Evolutionary conservation across 2,329 filamentous ascomycete species (phyloP).

Genomic region (Leptosphaerulina australis): DNA sequence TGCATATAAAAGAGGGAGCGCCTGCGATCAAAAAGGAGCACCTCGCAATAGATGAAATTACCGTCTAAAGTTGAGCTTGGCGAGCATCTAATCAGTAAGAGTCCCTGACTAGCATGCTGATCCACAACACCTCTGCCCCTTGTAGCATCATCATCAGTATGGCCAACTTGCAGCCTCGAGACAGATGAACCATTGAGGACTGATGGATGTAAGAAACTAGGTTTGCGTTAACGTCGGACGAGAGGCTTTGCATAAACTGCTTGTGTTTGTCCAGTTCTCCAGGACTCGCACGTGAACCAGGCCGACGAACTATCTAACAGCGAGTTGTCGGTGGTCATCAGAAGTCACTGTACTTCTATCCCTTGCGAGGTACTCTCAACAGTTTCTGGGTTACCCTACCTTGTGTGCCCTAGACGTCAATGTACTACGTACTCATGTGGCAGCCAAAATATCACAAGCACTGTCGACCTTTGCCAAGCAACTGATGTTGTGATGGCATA

Average conservation of each 20-base stretch:
- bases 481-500: background rate
- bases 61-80: constrained; percentile 19
- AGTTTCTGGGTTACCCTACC: constrained; percentile 1
- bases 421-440: constrained; percentile 3
- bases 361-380: constrained; percentile 7
- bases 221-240: background rate
- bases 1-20: constrained; percentile 17
- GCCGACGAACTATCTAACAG: background rate
- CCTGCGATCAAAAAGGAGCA: constrained; percentile 31
- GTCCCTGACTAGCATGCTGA: constrained; percentile 17
- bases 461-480: too few species aligned
- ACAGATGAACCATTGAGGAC: background rate
- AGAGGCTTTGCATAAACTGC: background rate
- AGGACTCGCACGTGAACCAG: background rate
- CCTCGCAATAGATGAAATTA: constrained; percentile 29
- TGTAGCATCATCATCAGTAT: constrained; percentile 5
- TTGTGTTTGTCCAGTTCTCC: constrained; percentile 1
- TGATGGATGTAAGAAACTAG: background rate
- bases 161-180: constrained; percentile 5
- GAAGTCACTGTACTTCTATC: constrained; percentile 12
- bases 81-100: constrained; percentile 26
- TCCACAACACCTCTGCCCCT: constrained; percentile 12
- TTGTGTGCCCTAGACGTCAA: constrained; percentile 10
- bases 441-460: background rate
- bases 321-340: background rate